These are phyloP conservation scores for Rhizopus microsporus DNA, from an alignment of 371 early-diverging fungal genomes.

Conservation along the genomic window DNA sequence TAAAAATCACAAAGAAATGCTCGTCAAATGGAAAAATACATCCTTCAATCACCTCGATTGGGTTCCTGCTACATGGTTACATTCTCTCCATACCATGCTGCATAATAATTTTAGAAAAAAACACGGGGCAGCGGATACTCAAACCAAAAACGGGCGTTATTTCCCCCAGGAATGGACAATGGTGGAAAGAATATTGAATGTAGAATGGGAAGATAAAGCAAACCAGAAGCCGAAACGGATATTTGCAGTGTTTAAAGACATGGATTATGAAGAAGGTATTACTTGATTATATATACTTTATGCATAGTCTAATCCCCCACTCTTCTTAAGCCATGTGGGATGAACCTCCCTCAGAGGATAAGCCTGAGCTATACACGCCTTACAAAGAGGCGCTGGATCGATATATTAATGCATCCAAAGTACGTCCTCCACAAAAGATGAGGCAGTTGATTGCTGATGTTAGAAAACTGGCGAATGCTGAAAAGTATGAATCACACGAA, in stretches of 20 bases:
- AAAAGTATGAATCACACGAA: slow-evolving; percentile 42
- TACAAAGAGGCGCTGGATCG: slow-evolving; percentile 42
- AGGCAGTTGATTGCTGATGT: slow-evolving; percentile 36
- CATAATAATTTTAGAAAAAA: slow-evolving; percentile 32
- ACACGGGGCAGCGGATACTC: slow-evolving; percentile 11
- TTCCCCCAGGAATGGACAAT: slow-evolving; percentile 37
- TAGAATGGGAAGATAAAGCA: slow-evolving; percentile 36
- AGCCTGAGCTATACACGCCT: slow-evolving; percentile 37
- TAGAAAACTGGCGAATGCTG: slow-evolving; percentile 30
- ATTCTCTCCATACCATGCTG: slow-evolving; percentile 18
- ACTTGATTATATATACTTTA: background rate
- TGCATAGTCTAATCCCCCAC: background rate
- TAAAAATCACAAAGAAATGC: slow-evolving; percentile 10
- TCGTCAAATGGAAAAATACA: slow-evolving; percentile 58
- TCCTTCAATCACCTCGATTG: slow-evolving; percentile 60
- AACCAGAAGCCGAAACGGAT: slow-evolving; percentile 30
- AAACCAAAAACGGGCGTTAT: slow-evolving; percentile 22
- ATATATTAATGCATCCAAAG: slow-evolving; percentile 29
- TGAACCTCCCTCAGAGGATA: slow-evolving; percentile 27
- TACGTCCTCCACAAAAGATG: slow-evolving; percentile 39
- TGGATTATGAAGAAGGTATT: slow-evolving; percentile 54
- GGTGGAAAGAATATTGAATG: slow-evolving; percentile 51
- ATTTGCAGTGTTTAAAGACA: slow-evolving; percentile 48
- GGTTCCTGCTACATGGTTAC: slow-evolving; percentile 56
- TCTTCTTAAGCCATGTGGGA: slow-evolving; percentile 42